These are phyloP conservation scores for Metroxylon sagu DNA, from an alignment of 176 grass and related monocot species.

Conservation along the genomic window DNA sequence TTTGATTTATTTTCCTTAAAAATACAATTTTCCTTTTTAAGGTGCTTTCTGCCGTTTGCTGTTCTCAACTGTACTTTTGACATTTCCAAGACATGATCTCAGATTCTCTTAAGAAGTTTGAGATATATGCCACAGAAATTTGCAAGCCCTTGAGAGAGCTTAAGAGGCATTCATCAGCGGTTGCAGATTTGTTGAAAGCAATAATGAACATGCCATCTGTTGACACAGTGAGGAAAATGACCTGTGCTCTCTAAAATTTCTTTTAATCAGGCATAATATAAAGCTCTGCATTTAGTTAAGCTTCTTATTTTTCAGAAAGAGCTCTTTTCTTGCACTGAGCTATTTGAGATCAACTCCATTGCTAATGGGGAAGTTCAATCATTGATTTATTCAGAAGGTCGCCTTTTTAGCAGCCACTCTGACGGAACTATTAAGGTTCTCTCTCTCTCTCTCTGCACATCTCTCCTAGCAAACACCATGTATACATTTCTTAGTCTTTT, in stretches of 20 bases:
- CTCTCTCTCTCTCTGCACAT: neutral
- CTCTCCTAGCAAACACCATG: neutral
- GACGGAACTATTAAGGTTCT: conserved; percentile 2
- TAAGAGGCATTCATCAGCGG: neutral
- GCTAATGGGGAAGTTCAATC: neutral
- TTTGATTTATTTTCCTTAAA: no score
- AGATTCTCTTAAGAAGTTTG: neutral
- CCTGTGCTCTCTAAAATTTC: neutral
- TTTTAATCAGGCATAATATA: neutral
- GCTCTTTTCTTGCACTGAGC: neutral
- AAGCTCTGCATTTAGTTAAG: neutral
- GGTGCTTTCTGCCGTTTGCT: neutral
- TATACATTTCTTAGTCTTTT: neutral
- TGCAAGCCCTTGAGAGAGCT: conserved; percentile 2
- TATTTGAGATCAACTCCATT: conserved; percentile 1
- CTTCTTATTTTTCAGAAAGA: neutral
- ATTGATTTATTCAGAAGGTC: neutral
- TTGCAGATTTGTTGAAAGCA: conserved; percentile 1
- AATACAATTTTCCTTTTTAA: no score
- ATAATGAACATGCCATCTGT: neutral
- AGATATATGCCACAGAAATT: neutral
- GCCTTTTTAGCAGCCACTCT: conserved; percentile 1
- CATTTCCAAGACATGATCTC: neutral
- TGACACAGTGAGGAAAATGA: neutral
- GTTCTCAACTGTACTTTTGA: neutral